Evolutionary conservation across 345 rosid genomes (phyloP), one percentile per base, ranked within the genome.

Genomic region (Camelina neglecta): DNA sequence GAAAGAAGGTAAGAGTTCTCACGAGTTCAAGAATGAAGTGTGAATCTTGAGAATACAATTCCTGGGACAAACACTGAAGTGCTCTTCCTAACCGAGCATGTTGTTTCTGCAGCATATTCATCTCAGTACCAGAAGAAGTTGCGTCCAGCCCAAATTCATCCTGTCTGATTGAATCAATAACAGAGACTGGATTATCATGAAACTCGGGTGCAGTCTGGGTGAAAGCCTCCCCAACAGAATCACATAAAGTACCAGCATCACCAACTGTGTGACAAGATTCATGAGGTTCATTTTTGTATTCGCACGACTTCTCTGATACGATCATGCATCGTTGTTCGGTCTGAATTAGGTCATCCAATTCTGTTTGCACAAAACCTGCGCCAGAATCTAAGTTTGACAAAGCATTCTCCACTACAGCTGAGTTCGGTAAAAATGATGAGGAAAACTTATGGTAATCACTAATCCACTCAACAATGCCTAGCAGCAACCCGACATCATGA

Each of bases 21-120:
- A 95, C 99, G 74, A 95, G 93, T 91, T 95, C 99, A 64, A 95
- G 97, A 79, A 95, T 89, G 85, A 95, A 95, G 84, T 95, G 99
- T 9, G 97, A 92, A 85, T 95, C 99, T 81, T 95, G 93, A 65
- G 97, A 95, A 80, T 95, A 95, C 70, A 95, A 77, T 80, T 95
- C 99, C 81, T 89, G 99, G 16, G 99, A 95, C 74, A 95, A 92
- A 83, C 97, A 95, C 60, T 95, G 93, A 47, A 95, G 97, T 67
- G 99, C 97, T 86, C 99, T 95, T 50, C 97, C 99, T 35, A 95
- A 79, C 54, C 97, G 99, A 84, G 97, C 97, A 83, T 95, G 99
- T 77, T 95, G 99, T 84, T 90, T 95, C 79, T 81, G 87, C 82
- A 95, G 79, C 86, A 95, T 83, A 82, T 69, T 80, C 75, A 79